A percentile compares a stretch with the other conserved stretches of the same genome.
phyloP scores from a whole-genome alignment of 2,329 filamentous ascomycete genomes.

The Xylaria sp. region DNA sequence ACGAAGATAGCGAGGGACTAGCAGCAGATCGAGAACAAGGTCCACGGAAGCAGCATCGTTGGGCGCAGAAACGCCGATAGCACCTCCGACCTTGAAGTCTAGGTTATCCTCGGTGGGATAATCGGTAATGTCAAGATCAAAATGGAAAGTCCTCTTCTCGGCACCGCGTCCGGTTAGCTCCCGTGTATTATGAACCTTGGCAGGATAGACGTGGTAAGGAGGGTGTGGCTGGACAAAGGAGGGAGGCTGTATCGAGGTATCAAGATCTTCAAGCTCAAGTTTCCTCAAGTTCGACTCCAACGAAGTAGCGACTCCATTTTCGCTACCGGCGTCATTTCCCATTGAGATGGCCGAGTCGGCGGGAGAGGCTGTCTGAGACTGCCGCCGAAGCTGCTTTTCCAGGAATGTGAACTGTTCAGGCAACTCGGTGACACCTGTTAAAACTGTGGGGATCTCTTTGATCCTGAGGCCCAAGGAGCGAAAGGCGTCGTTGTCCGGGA shows the following conservation, averaged over 20 bases:
- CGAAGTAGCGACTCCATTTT: slow-evolving; percentile 48
- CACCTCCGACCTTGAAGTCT: slow-evolving; percentile 96
- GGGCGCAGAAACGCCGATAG: slow-evolving; percentile 91
- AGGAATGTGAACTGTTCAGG: slow-evolving; percentile 81
- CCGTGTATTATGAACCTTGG: slow-evolving; percentile 84
- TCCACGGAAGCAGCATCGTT: slow-evolving; percentile 83
- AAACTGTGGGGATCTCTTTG: slow-evolving; percentile 74
- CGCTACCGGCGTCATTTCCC: slow-evolving; percentile 53
- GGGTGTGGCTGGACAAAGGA: slow-evolving; percentile 93
- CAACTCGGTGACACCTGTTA: slow-evolving; percentile 77
- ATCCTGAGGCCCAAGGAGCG: slow-evolving; percentile 80
- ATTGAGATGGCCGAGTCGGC: slow-evolving; percentile 62
- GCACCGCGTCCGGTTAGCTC: slow-evolving; percentile 89
- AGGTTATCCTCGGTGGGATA: slow-evolving; percentile 86
- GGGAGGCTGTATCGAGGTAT: slow-evolving; percentile 78
- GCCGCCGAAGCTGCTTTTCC: slow-evolving; percentile 61
- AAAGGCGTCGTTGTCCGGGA: slow-evolving; percentile 88
- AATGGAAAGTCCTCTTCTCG: slow-evolving; percentile 97
- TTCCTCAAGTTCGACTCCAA: slow-evolving; percentile 43
- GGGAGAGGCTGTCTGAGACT: slow-evolving; percentile 55
- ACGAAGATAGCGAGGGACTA: slow-evolving; percentile 82
- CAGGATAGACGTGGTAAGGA: slow-evolving; percentile 89
- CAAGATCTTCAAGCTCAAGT: slow-evolving; percentile 56
- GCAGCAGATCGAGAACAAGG: slow-evolving; percentile 82
- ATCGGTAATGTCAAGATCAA: slow-evolving; percentile 94